These are phyloP conservation scores for Venturia effusa DNA, from an alignment of 2,329 filamentous ascomycete genomes.

Conservation along the genomic window DNA sequence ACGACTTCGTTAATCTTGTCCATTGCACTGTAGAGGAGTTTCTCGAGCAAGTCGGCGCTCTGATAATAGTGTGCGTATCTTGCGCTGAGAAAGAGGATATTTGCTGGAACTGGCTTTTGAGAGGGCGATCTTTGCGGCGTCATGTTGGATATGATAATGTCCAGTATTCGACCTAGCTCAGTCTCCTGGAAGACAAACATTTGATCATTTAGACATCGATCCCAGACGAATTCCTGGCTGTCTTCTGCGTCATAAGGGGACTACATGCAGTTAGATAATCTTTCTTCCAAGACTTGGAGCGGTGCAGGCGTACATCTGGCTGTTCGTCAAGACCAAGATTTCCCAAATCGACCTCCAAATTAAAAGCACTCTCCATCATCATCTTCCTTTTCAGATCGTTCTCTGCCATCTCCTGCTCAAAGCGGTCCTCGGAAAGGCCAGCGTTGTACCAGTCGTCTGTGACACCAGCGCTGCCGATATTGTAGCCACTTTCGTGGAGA, in stretches of 20 bases:
- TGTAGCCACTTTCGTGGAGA: slow-evolving; percentile 86
- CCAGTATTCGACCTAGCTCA: slow-evolving; percentile 81
- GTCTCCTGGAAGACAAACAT: slow-evolving; percentile 99
- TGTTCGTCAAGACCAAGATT: slow-evolving; percentile 95
- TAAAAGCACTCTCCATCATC: slow-evolving; percentile 98
- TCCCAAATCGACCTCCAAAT: slow-evolving; percentile 89
- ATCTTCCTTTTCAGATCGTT: slow-evolving; percentile 90
- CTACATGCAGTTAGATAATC: slow-evolving; percentile 25
- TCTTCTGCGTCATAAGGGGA: slow-evolving; percentile 75
- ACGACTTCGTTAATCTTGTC: slow-evolving; percentile 95
- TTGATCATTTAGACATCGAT: slow-evolving; percentile 85
- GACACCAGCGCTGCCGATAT: slow-evolving; percentile 68
- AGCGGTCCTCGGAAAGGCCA: slow-evolving; percentile 83
- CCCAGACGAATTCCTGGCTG: slow-evolving; percentile 91
- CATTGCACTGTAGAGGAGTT: slow-evolving; percentile 75
- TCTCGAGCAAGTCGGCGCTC: slow-evolving; percentile 69
- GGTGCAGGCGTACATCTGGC: slow-evolving; percentile 53
- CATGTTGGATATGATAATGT: slow-evolving; percentile 97
- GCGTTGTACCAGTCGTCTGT: slow-evolving; percentile 88
- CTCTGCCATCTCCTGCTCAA: slow-evolving; percentile 95
- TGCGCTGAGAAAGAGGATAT: slow-evolving; percentile 91
- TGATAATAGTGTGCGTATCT: slow-evolving; percentile 96
- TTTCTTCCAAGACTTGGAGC: not conserved
- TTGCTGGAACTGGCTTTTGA: slow-evolving; percentile 96
- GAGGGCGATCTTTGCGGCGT: slow-evolving; percentile 87